Percentiles rank a stretch among this genome's conserved stretches.
phyloP scores from a whole-genome alignment of 305 asterid species.

The Rubia occidens region DNA sequence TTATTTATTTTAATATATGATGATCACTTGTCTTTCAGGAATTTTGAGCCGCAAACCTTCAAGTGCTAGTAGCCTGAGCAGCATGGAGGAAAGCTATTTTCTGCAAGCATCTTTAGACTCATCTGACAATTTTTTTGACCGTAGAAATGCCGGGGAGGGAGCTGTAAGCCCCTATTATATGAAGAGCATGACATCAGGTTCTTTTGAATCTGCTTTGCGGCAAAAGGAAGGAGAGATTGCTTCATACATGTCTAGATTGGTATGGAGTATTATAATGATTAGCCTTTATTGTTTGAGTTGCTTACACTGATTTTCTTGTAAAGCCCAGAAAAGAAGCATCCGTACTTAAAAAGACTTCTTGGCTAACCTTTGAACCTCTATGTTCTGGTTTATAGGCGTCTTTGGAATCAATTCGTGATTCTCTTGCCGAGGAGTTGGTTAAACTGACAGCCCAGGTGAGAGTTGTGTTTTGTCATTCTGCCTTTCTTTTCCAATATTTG shows the following conservation, averaged over 20 bases:
- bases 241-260: slow-evolving; percentile 82
- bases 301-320: neutral
- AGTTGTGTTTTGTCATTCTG: slow-evolving; percentile 2
- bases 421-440: slow-evolving; percentile 90
- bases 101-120: slow-evolving; percentile 77
- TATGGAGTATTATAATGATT: slow-evolving; percentile 21
- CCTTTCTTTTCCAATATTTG: slow-evolving; percentile 9
- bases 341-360: no score
- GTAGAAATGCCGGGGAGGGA: slow-evolving; percentile 53
- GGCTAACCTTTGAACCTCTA: neutral
- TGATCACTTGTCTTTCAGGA: slow-evolving; percentile 37
- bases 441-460: slow-evolving; percentile 79
- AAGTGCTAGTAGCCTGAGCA: slow-evolving; percentile 77
- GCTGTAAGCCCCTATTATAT: slow-evolving; percentile 55
- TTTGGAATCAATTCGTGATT: slow-evolving; percentile 85
- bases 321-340: no score
- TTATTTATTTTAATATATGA: slow-evolving; percentile 16
- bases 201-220: slow-evolving; percentile 76
- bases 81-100: slow-evolving; percentile 84
- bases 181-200: slow-evolving; percentile 64
- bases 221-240: slow-evolving; percentile 98
- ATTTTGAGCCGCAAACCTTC: slow-evolving; percentile 56
- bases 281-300: neutral
- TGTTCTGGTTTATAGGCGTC: slow-evolving; percentile 46
- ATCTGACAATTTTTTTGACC: slow-evolving; percentile 51